A percentile compares a stretch with the other conserved stretches of the same genome.
Conservation (phyloP, 495 filamentous ascomycete genomes). For the Pyrenula massariospora region DNA sequence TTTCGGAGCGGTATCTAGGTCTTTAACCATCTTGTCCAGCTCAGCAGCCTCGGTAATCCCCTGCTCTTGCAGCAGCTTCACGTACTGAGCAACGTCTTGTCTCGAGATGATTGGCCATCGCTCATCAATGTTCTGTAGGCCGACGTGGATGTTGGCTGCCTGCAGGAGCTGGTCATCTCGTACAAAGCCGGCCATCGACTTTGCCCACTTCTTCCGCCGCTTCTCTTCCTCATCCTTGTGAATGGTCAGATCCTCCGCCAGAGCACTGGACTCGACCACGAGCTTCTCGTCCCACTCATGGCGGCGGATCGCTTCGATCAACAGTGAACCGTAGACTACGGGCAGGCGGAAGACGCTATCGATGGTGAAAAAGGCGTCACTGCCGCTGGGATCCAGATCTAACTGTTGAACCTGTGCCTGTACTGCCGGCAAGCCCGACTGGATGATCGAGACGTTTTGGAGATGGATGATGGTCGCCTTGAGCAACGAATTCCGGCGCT, state of each 20-base stretch:
- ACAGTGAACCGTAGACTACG: slow-evolving; percentile 74
- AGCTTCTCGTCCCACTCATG: slow-evolving; percentile 88
- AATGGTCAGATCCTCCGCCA: slow-evolving; percentile 83
- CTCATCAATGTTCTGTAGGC: slow-evolving; percentile 66
- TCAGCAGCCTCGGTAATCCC: slow-evolving; percentile 39
- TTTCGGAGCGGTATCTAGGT: slow-evolving; percentile 52
- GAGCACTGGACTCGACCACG: slow-evolving; percentile 64
- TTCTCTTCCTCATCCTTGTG: slow-evolving; percentile 86
- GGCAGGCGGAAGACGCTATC: slow-evolving; percentile 69
- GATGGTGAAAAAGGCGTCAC: slow-evolving; percentile 65
- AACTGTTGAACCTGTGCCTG: slow-evolving; percentile 59
- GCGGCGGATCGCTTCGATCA: slow-evolving; percentile 74
- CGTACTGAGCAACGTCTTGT: slow-evolving; percentile 43
- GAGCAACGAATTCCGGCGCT: slow-evolving; percentile 47
- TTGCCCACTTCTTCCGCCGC: slow-evolving; percentile 81
- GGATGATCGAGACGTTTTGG: slow-evolving; percentile 67
- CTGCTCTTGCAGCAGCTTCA: slow-evolving; percentile 33
- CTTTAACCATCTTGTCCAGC: slow-evolving; percentile 51
- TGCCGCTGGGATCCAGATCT: slow-evolving; percentile 53
- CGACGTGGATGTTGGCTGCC: slow-evolving; percentile 68
- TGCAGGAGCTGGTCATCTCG: slow-evolving; percentile 35
- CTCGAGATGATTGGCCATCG: slow-evolving; percentile 58
- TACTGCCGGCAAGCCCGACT: slow-evolving; percentile 56
- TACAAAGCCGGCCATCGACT: slow-evolving; percentile 50
- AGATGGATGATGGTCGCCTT: slow-evolving; percentile 56